These are phyloP conservation scores for Russula brevipes DNA, from an alignment of 768 basidiomycete genomes.

Conservation along the genomic window DNA sequence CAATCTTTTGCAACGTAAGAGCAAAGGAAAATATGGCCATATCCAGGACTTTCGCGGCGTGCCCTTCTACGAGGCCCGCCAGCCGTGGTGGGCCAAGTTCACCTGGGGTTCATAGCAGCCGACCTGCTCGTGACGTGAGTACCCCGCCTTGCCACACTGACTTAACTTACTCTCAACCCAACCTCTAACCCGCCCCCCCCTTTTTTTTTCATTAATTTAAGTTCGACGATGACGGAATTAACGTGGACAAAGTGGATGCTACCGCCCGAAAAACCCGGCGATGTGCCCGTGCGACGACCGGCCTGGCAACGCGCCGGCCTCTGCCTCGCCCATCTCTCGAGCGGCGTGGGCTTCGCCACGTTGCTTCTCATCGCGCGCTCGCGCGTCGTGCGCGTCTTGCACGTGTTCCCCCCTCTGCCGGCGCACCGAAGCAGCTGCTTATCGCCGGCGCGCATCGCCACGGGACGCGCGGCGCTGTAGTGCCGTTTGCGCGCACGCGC, in stretches of 20 bases:
- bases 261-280: slow-evolving; percentile 16
- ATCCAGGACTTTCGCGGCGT: slow-evolving; percentile 1
- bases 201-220: slow-evolving; percentile 1
- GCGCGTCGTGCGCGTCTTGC: slow-evolving; percentile 24
- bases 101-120: slow-evolving; percentile 25
- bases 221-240: slow-evolving; percentile 25
- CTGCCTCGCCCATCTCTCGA: slow-evolving; percentile 14
- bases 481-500: slow-evolving; percentile 17
- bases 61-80: slow-evolving; percentile 19
- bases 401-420: slow-evolving; percentile 16
- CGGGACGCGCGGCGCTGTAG: slow-evolving; percentile 15
- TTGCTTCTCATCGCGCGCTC: slow-evolving; percentile 21
- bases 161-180: background rate
- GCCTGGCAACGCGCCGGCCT: slow-evolving; percentile 25
- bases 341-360: slow-evolving; percentile 23
- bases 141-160: background rate
- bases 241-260: slow-evolving; percentile 25
- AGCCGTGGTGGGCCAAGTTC: slow-evolving; percentile 23
- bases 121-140: slow-evolving; percentile 25
- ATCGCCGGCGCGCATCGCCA: slow-evolving; percentile 15
- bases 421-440: slow-evolving; percentile 16
- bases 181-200: background rate
- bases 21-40: slow-evolving; percentile 10
- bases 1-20: slow-evolving; percentile 8
- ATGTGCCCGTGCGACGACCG: slow-evolving; percentile 13